Base-by-base conservation (phyloP, 306 rosid species). In the Purshia tridentata region DNA sequence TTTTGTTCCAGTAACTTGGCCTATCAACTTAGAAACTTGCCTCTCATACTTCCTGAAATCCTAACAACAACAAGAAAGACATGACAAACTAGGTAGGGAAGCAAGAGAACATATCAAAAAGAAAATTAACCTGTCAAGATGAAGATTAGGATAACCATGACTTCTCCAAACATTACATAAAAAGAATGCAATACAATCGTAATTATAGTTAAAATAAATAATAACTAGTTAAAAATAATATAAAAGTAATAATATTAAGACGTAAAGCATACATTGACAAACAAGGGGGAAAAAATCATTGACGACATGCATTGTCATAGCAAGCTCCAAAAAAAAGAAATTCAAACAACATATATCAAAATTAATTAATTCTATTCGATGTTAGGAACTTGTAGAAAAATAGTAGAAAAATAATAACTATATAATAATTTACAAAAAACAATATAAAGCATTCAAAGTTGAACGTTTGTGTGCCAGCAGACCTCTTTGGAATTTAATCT, bases 401-500 rank as follows among this genome's bases (percentile, higher is more conserved):
- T 19, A 37, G 22, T 3, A 39, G 48, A 46, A 35, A 47, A 5
- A 54, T 23, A 37, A 18, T 48, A 11, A 49, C 13, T 5, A 73
- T 5, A 10, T 8, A 7, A 20, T 39, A 6, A 10, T 64, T 65
- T 51, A 62, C 12, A 9, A 14, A 11, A 11, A 16, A n/a, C 3
- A 41, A 74, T 9, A 53, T 51, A 52, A 62, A 65, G 35, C 10
- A 66, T 53, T 61, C 12, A 60, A 61, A 49, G 53, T 20, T 41
- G 41, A 50, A 11, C 29, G 48, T 29, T 74, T 51, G 67, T 58
- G 39, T 67, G 70, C 66, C 54, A 64, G 76, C 70, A 62, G 80
- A 93, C 98, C 98, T 87, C 69, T 39, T 81, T 86, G 56, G 78
- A 79, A 78, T 82, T 81, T 61, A 83, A 84, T 80, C 81, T 80